Evolutionary conservation across 257 asterid genomes (phyloP).

Genomic region (Solanum sejunctum): DNA sequence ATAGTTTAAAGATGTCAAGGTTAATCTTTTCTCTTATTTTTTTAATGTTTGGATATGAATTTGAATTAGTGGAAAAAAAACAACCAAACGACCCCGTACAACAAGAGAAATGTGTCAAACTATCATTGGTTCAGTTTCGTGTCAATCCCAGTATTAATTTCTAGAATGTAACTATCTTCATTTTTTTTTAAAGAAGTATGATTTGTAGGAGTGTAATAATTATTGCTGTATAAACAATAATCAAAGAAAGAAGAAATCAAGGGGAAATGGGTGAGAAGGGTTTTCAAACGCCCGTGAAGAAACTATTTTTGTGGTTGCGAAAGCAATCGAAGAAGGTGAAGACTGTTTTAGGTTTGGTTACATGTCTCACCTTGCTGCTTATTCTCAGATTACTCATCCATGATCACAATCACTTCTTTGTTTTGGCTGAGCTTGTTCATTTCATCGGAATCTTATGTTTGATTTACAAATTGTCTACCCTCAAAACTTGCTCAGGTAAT

Average conservation of each 20-base stretch:
- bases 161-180: neutral
- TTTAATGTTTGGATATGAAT: no score
- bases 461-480: conserved; percentile 67
- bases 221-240: neutral
- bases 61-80: no score
- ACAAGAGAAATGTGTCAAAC: neutral
- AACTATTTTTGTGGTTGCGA: conserved; percentile 63
- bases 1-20: no score
- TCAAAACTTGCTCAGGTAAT: conserved; percentile 68
- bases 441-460: conserved; percentile 53
- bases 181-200: no score
- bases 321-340: conserved; percentile 68
- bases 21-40: no score
- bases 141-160: neutral
- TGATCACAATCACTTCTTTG: conserved; percentile 47
- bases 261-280: conserved; percentile 60
- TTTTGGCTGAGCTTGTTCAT: conserved; percentile 55
- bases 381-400: conserved; percentile 44
- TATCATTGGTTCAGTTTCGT: neutral
- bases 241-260: conserved; percentile 17
- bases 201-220: neutral
- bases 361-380: conserved; percentile 29
- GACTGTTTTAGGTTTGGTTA: conserved; percentile 30
- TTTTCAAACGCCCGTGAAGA: conserved; percentile 33
- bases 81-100: neutral